phyloP scores from a whole-genome alignment of 805 yeast species.

The Myxozyma mucilagina region DNA sequence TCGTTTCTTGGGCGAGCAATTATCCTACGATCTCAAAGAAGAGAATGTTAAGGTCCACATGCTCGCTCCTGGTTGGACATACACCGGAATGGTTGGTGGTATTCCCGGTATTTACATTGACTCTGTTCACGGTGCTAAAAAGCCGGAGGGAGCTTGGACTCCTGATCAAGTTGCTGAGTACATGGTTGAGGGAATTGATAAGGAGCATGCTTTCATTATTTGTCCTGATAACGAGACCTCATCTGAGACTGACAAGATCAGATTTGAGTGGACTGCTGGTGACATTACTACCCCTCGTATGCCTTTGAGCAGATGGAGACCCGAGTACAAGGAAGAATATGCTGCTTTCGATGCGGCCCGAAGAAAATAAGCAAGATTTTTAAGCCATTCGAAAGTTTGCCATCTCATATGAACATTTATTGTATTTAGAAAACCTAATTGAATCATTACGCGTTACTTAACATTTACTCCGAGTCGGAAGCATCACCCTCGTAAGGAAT shows the following conservation, averaged over 20 bases:
- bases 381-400: neutral
- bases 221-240: slow-evolving; percentile 37
- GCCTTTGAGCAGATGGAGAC: slow-evolving; percentile 36
- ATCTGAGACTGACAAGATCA: slow-evolving; percentile 30
- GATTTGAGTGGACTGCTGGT: slow-evolving; percentile 34
- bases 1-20: slow-evolving; percentile 44
- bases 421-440: too few species aligned
- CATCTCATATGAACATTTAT: neutral
- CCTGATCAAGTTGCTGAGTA: slow-evolving; percentile 36
- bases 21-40: slow-evolving; percentile 34
- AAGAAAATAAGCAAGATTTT: neutral
- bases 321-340: slow-evolving; percentile 28
- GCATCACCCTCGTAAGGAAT: slow-evolving; percentile 47
- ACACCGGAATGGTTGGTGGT: slow-evolving; percentile 34
- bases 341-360: slow-evolving; percentile 22
- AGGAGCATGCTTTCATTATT: slow-evolving; percentile 33
- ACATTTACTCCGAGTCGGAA: neutral
- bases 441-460: too few species aligned
- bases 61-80: slow-evolving; percentile 38
- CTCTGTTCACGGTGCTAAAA: slow-evolving; percentile 10
- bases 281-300: slow-evolving; percentile 33
- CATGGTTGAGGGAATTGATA: slow-evolving; percentile 30
- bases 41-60: slow-evolving; percentile 33
- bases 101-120: slow-evolving; percentile 18
- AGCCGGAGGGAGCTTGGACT: slow-evolving; percentile 38